A percentile compares a stretch with the other conserved stretches of the same genome.
Conservation (phyloP, 2,329 filamentous ascomycete species). For the Chaetomiaceae sp. region DNA sequence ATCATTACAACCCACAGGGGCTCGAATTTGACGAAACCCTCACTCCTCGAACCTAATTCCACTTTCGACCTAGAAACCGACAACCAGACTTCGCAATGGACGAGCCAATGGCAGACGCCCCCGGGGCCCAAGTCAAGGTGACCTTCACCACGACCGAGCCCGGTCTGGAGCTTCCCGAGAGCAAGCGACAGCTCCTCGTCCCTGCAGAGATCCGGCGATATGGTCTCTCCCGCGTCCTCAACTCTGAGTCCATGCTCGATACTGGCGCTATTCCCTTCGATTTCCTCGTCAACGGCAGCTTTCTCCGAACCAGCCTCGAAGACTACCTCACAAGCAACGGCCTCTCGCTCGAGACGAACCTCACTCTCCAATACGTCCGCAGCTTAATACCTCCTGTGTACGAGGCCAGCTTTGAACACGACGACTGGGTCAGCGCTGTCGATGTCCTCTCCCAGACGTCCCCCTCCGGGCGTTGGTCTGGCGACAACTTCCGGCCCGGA, state of each 20-base stretch:
- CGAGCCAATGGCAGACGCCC: constrained; percentile 25
- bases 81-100: constrained; percentile 25
- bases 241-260: constrained; percentile 66
- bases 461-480: constrained; percentile 53
- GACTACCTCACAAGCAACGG: constrained; percentile 84
- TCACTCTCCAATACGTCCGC: constrained; percentile 89
- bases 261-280: constrained; percentile 76
- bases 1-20: background rate
- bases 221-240: constrained; percentile 65
- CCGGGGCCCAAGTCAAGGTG: constrained; percentile 56
- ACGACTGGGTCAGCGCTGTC: constrained; percentile 91
- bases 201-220: constrained; percentile 64
- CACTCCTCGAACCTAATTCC: background rate
- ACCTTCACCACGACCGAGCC: constrained; percentile 61
- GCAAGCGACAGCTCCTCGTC: constrained; percentile 57
- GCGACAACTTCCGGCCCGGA: constrained; percentile 44
- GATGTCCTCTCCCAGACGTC: constrained; percentile 72
- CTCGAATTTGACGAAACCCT: background rate
- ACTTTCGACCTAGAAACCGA: background rate
- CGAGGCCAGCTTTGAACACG: constrained; percentile 89
- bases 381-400: constrained; percentile 85
- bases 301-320: constrained; percentile 82
- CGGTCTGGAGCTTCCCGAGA: constrained; percentile 59
- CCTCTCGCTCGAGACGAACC: constrained; percentile 79
- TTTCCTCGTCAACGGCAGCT: constrained; percentile 91